A percentile compares a stretch with the other conserved stretches of the same genome.
phyloP scores from a whole-genome alignment of 139 green algal genomes.

The Closterium sp. region DNA sequence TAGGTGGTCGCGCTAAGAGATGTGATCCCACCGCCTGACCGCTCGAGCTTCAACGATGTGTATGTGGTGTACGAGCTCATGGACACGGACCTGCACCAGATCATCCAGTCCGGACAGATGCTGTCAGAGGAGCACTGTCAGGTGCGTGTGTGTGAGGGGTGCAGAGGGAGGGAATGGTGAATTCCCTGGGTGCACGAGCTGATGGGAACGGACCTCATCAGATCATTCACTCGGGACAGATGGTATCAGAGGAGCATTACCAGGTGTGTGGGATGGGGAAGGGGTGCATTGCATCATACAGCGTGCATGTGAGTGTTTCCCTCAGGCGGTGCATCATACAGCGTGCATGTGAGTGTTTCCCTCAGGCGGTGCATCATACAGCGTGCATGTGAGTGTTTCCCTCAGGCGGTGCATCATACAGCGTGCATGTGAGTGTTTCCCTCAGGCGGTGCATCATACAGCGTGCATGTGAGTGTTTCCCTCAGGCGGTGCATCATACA shows the following conservation, averaged over 20 bases:
- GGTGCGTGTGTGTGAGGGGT: conserved; percentile 4
- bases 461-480: too few relatives aligned
- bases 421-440: too few relatives aligned
- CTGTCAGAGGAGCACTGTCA: conserved; percentile 67
- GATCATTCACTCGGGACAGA: conserved; percentile 61
- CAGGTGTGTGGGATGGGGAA: conserved; percentile 30
- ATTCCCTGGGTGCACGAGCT: conserved; percentile 58
- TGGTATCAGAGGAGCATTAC: conserved; percentile 63
- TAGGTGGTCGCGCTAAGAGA: conserved; percentile 55
- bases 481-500: too few relatives aligned
- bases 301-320: not conserved
- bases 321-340: too few relatives aligned
- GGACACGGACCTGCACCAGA: conserved; percentile 70
- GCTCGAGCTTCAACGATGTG: conserved; percentile 59
- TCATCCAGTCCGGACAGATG: conserved; percentile 60
- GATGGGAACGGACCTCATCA: conserved; percentile 70
- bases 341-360: too few relatives aligned
- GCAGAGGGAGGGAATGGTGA: conserved; percentile 58
- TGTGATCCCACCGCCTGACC: conserved; percentile 47
- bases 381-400: too few relatives aligned
- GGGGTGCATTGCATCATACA: too few relatives aligned
- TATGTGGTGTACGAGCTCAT: conserved; percentile 71
- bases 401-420: too few relatives aligned
- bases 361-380: too few relatives aligned
- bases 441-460: too few relatives aligned